A percentile compares a stretch with the other conserved stretches of the same genome.
phyloP scores from a whole-genome alignment of 306 rosid genomes.

The Leucaena leucocephala region DNA sequence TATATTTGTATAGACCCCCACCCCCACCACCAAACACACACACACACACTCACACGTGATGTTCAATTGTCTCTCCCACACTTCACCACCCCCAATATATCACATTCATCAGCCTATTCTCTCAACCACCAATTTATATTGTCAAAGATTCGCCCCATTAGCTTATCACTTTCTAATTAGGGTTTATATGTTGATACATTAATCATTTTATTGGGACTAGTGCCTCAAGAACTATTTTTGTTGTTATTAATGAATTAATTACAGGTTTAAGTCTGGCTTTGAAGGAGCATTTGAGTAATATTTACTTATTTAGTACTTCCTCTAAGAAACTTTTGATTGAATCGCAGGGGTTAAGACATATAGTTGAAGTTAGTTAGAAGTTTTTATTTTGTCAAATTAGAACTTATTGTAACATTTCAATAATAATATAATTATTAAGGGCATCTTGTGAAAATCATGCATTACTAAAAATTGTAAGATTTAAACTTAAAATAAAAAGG shows the following conservation, averaged over 20 bases:
- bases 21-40: fast-evolving
- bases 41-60: conserved; percentile 50
- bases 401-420: too few relatives aligned
- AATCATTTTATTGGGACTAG: neutral
- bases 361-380: neutral
- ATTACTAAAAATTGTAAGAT: too few relatives aligned
- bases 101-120: neutral
- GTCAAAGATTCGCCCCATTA: conserved; percentile 26
- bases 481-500: too few relatives aligned
- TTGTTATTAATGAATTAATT: neutral
- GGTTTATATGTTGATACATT: neutral
- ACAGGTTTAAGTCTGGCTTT: neutral
- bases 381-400: neutral
- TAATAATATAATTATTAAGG: too few relatives aligned
- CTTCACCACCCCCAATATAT: neutral
- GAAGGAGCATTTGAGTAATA: neutral
- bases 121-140: conserved; percentile 18
- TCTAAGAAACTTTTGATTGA: neutral
- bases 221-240: neutral
- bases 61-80: conserved; percentile 39
- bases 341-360: neutral
- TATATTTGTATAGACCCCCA: neutral
- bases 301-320: neutral
- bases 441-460: too few relatives aligned
- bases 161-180: neutral